Percentiles rank a stretch among this genome's conserved stretches.
Evolutionary conservation across 2,329 filamentous ascomycete genomes (phyloP).

Genomic region (Westerdykella sp.): DNA sequence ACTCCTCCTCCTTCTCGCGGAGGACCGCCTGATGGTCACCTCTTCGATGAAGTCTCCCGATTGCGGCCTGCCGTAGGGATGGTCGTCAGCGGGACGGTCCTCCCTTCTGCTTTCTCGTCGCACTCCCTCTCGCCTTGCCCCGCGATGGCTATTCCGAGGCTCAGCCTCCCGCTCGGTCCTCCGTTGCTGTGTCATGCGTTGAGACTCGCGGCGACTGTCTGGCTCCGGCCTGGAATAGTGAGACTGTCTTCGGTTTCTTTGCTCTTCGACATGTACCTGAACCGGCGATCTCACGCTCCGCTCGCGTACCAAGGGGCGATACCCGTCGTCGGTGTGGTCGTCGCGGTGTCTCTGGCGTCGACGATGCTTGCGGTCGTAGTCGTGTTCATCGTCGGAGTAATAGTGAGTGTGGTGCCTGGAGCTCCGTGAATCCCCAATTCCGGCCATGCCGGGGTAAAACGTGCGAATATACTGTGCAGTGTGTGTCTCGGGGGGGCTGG

Average conservation of each 20-base stretch:
- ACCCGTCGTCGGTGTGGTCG: conserved; percentile 20
- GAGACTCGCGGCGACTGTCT: conserved; percentile 24
- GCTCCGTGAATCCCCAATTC: conserved; percentile 26
- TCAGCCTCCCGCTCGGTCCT: conserved; percentile 22
- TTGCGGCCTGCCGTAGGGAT: conserved; percentile 27
- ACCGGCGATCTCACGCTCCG: conserved; percentile 25
- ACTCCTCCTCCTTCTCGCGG: conserved; percentile 20
- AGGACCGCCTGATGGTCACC: conserved; percentile 21
- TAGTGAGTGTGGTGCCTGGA: conserved; percentile 24
- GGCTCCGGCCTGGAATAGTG: conserved; percentile 34
- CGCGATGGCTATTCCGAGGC: conserved; percentile 22
- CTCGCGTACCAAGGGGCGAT: conserved; percentile 22
- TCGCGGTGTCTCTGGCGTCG: conserved; percentile 19
- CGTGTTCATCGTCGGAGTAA: conserved; percentile 15
- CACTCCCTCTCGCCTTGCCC: conserved; percentile 24
- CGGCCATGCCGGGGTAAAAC: conserved; percentile 29
- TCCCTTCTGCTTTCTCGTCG: conserved; percentile 22
- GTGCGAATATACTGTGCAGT: conserved; percentile 16
- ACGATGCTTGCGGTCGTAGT: conserved; percentile 21
- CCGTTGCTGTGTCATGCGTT: conserved; percentile 30
- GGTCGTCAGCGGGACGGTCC: conserved; percentile 25
- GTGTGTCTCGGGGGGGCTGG: conserved; percentile 12
- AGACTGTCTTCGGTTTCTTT: conserved; percentile 33
- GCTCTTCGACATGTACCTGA: conserved; percentile 37
- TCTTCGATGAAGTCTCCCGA: conserved; percentile 26